Conservation (phyloP, 2,329 filamentous ascomycete genomes). For the Ophiostoma quercus region DNA sequence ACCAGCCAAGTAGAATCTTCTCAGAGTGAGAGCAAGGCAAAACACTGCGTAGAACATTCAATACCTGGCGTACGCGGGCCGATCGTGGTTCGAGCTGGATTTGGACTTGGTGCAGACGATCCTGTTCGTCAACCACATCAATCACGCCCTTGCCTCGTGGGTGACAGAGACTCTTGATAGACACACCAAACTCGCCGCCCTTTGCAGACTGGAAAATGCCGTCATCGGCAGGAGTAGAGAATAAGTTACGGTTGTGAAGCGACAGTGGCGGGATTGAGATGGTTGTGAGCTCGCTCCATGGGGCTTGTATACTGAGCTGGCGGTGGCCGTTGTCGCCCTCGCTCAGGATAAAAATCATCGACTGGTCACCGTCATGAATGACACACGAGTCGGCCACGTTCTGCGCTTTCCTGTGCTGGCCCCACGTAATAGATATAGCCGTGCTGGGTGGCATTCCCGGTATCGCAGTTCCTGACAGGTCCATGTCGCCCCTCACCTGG, state of each 20-base stretch:
- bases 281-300: constrained; percentile 66
- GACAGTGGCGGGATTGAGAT: constrained; percentile 57
- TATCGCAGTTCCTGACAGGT: constrained; percentile 25
- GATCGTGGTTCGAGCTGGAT: constrained; percentile 62
- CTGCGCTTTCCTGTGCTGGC: constrained; percentile 54
- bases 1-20: constrained; percentile 65
- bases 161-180: constrained; percentile 53
- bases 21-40: constrained; percentile 54
- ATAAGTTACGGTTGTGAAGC: constrained; percentile 37
- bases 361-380: constrained; percentile 60
- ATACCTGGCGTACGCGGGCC: constrained; percentile 54
- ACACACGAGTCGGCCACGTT: constrained; percentile 70
- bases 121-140: constrained; percentile 60
- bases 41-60: constrained; percentile 60
- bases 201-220: constrained; percentile 20
- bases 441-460: not conserved
- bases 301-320: constrained; percentile 67
- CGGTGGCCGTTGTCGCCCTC: constrained; percentile 58
- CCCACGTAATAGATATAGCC: constrained; percentile 38
- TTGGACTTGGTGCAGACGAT: constrained; percentile 59
- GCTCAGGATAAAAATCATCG: constrained; percentile 65
- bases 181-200: constrained; percentile 36
- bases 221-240: not conserved
- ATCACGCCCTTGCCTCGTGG: constrained; percentile 56
- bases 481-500: constrained; percentile 35